Base-by-base conservation (phyloP, 1,284 basidiomycete genomes). In the Albatrellus sp. region DNA sequence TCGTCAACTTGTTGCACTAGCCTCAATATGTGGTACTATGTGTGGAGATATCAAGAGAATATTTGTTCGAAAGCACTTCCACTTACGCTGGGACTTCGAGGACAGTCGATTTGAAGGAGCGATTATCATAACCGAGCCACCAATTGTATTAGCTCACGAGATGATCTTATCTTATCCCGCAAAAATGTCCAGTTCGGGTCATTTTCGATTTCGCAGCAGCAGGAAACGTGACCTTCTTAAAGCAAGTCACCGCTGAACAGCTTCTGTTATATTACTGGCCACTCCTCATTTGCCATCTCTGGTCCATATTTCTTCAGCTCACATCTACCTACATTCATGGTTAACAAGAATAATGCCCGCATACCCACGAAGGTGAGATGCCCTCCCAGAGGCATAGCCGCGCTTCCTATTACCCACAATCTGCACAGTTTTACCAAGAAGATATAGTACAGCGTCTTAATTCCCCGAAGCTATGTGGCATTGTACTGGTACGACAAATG, bases 351-450 rank as follows among this genome's bases (percentile, higher is more conserved):
- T 46, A 46, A 40, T 16, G 35, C 29, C 43, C 43, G 41, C 42
- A 48, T 44, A 48, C 48, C 51, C 40, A 52, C 52, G 14, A 53
- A 53, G 48, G 52, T 52, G 3, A 10, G 3, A 9, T 49, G 34
- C 13, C 14, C 32, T 14, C 14, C 19, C 35, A 2, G 12, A 39
- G 13, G 2, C 19, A 6, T 11, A n/a, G 4, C 19, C 13, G 3
- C n/a, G 3, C 6, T 17, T 24, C 24, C 24, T 7, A 24, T 24
- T 37, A 29, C 32, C 19, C 40, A 43, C 20, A 42, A 38, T 20
- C 29, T 19, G 17, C 40, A 39, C 48, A 87, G 82, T 77, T 87
- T 52, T 87, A 82, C 60, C 78, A 80, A 49, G 81, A 86, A 59
- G 82, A 86, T 61, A 75, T 82, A 46, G 81, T 86, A 5, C 70